Evolutionary conservation across 2,329 filamentous ascomycete species (phyloP), one percentile per base, ranked within the genome.

Genomic region (Cordyceps farinosa): DNA sequence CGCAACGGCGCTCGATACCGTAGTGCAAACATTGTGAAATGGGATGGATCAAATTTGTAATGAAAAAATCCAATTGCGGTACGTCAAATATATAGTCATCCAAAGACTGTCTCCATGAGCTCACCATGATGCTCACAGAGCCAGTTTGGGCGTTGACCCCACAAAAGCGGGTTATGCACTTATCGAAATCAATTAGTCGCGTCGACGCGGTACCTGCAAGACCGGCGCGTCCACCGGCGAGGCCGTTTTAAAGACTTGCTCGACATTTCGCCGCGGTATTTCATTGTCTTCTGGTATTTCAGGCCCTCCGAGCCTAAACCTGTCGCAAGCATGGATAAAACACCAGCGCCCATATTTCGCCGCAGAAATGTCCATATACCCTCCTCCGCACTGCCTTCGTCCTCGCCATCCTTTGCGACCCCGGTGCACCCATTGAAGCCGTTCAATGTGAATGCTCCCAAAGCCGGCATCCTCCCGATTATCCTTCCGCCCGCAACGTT

Each of bases 351-450:
- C 56, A 72, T 78, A 65, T 78, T 77, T 61, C 75, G 76, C 66
- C 73, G 70, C 55, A 69, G 73, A 65, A 70, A 72, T 61, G 67
- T 67, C 51, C 65, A 71, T 72, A 70, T 68, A 30, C 73, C 75
- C 48, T 75, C 72, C 10, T 87, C 90, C 57, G 83, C 84, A 48
- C 87, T 95, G 65, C 91, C 91, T 5, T 97, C 93, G 0, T 96
- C 92, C 0, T 97, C 92, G 27, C 92, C 93, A 9, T 92, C 90
- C 47, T 97, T 97, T 76, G 92, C 87, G 57, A 97, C 93, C 1
- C 93, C 93, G 1, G 85, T 87, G 50, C 90, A 95, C 73, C 90
- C 92, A 51, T 84, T 95, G 58, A 85, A 84, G 69, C 85, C 88
- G 17, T 87, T 87, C 72, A 78, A 78, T 40, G 75, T 83, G 66